Evolutionary conservation across 768 basidiomycete species (phyloP).

Genomic region (Sarcomyxa edulis): DNA sequence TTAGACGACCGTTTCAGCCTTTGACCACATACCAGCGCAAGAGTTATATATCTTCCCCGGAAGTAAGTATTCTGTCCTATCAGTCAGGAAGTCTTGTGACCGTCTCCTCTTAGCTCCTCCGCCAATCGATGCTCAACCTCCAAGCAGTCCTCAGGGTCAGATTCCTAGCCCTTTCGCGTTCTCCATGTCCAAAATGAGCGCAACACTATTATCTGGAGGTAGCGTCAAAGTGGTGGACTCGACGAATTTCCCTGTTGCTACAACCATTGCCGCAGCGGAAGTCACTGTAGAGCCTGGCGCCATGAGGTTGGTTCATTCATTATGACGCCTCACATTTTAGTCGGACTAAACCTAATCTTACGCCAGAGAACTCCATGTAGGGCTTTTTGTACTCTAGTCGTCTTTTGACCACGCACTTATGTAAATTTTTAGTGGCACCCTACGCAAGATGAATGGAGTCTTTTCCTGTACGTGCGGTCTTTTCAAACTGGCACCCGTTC

Average conservation of each 20-base stretch:
- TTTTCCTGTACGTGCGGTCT: constrained; percentile 39
- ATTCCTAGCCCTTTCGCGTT: constrained; percentile 48
- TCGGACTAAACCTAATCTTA: constrained; percentile 2
- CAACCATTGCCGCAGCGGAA: constrained; percentile 51
- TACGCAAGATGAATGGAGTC: constrained; percentile 60
- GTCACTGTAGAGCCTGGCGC: constrained; percentile 56
- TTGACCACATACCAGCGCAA: constrained; percentile 47
- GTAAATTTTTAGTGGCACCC: constrained; percentile 56
- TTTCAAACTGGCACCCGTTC: background rate
- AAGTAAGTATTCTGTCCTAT: too few relatives aligned
- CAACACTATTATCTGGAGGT: constrained; percentile 45
- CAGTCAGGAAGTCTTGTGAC: too few relatives aligned
- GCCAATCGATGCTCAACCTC: too few relatives aligned
- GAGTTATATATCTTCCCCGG: constrained; percentile 52
- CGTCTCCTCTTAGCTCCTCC: too few relatives aligned
- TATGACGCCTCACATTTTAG: constrained; percentile 3
- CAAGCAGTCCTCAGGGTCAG: too few relatives aligned
- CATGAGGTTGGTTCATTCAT: constrained; percentile 34
- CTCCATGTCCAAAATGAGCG: constrained; percentile 40
- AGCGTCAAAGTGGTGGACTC: constrained; percentile 58
- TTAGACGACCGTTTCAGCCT: constrained; percentile 33
- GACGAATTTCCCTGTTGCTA: constrained; percentile 45
- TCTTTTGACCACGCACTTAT: background rate
- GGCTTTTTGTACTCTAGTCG: constrained; percentile 8
- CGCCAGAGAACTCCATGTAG: constrained; percentile 57